phyloP scores from a whole-genome alignment of 2,329 filamentous ascomycete species.

The Botrytis tulipae region DNA sequence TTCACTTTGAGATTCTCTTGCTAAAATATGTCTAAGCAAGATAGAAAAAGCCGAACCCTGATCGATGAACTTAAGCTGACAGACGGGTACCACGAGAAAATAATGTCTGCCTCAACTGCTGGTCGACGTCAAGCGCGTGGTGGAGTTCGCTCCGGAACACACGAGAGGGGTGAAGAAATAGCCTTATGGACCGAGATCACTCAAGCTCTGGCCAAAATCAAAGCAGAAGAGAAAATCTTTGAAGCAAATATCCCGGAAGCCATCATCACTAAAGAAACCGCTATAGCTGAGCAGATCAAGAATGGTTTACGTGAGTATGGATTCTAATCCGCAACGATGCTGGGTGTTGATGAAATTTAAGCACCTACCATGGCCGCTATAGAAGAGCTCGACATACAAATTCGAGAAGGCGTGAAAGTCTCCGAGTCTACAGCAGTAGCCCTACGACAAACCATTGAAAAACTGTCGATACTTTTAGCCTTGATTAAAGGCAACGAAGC shows the following conservation, averaged over 20 bases:
- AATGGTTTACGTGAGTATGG: constrained; percentile 23
- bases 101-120: constrained; percentile 25
- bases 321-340: background rate
- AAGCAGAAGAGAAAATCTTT: constrained; percentile 23
- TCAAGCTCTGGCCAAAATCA: constrained; percentile 23
- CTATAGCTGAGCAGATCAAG: constrained; percentile 22
- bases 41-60: background rate
- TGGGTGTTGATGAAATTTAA: constrained; percentile 19
- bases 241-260: constrained; percentile 21
- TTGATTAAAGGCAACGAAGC: constrained; percentile 31
- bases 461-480: constrained; percentile 24
- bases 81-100: constrained; percentile 7
- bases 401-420: constrained; percentile 36
- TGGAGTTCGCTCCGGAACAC: constrained; percentile 22
- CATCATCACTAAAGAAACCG: constrained; percentile 26
- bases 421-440: constrained; percentile 32
- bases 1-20: background rate
- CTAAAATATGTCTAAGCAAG: constrained; percentile 15
- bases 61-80: constrained; percentile 5
- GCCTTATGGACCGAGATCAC: constrained; percentile 23
- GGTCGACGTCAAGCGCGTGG: constrained; percentile 24
- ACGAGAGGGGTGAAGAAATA: constrained; percentile 26
- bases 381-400: constrained; percentile 26
- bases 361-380: constrained; percentile 32
- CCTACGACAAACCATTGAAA: constrained; percentile 17